phyloP scores from a whole-genome alignment of 2,329 filamentous ascomycete species.

The Amesomyces nigricolor region DNA sequence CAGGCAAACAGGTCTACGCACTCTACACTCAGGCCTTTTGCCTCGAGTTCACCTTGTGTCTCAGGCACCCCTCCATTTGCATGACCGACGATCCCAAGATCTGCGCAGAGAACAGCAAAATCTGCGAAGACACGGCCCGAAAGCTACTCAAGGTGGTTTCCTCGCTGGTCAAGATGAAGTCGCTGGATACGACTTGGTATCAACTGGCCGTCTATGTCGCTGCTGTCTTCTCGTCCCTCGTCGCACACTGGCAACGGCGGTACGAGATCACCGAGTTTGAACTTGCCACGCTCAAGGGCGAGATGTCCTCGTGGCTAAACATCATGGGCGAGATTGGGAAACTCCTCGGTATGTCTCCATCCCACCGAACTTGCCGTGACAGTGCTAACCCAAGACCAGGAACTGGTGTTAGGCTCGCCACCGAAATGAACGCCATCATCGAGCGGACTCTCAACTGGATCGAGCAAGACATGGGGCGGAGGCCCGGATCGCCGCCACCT shows the following conservation, averaged over 20 bases:
- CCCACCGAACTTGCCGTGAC: background rate
- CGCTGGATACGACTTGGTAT: constrained; percentile 74
- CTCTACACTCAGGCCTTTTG: constrained; percentile 50
- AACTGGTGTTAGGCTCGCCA: constrained; percentile 39
- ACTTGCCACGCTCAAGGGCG: constrained; percentile 53
- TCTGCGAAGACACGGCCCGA: constrained; percentile 61
- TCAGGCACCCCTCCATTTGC: constrained; percentile 57
- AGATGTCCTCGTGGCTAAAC: constrained; percentile 65
- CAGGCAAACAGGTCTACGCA: constrained; percentile 44
- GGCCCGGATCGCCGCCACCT: constrained; percentile 21
- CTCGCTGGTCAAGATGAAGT: constrained; percentile 57
- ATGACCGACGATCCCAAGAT: constrained; percentile 49
- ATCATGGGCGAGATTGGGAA: constrained; percentile 62
- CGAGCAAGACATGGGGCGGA: constrained; percentile 43
- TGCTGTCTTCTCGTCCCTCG: constrained; percentile 67
- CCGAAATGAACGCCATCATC: constrained; percentile 44
- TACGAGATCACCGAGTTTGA: constrained; percentile 54
- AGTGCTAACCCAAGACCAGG: constrained; percentile 32
- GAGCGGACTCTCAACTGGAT: constrained; percentile 49
- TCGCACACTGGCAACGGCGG: constrained; percentile 62
- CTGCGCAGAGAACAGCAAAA: constrained; percentile 56
- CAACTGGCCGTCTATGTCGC: constrained; percentile 66
- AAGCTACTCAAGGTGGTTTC: constrained; percentile 57
- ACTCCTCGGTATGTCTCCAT: constrained; percentile 54
- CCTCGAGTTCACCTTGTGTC: constrained; percentile 53